Percentiles rank a stretch among this genome's conserved stretches.
Conservation (phyloP, 1,139 yeast species). For the Yamadazyma friedrichii region DNA sequence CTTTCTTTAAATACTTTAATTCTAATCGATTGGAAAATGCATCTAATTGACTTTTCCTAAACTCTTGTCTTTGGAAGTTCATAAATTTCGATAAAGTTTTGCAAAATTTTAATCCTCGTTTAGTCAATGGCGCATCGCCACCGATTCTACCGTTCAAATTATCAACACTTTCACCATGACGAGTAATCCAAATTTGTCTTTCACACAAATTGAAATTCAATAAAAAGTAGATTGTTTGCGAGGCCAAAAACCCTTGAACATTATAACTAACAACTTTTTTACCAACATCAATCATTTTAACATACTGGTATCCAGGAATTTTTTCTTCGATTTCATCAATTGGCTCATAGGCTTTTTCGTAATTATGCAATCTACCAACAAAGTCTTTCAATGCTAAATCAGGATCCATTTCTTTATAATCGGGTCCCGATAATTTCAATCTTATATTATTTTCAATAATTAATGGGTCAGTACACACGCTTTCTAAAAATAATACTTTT, state of each 20-base stretch:
- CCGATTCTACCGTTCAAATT: conserved; percentile 85
- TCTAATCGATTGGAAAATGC: conserved; percentile 46
- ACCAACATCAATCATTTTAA: conserved; percentile 95
- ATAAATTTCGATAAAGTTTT: conserved; percentile 73
- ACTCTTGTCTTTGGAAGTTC: conserved; percentile 67
- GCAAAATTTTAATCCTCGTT: conserved; percentile 74
- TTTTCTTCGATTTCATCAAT: conserved; percentile 75
- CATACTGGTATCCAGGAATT: conserved; percentile 69
- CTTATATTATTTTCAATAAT: conserved; percentile 81
- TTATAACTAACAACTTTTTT: conserved; percentile 89
- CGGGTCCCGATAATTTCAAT: conserved; percentile 90
- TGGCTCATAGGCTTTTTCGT: conserved; percentile 88
- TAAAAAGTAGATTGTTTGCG: conserved; percentile 88
- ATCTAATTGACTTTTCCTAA: conserved; percentile 62
- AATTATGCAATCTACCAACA: conserved; percentile 75
- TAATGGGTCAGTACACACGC: conserved; percentile 77
- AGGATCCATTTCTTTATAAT: conserved; percentile 83
- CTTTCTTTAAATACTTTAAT: conserved; percentile 26
- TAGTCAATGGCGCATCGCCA: conserved; percentile 81
- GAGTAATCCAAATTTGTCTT: conserved; percentile 91
- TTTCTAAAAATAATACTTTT: conserved; percentile 81
- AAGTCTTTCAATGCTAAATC: conserved; percentile 78
- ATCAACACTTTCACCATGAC: conserved; percentile 91
- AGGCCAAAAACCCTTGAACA: conserved; percentile 88
- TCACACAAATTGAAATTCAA: conserved; percentile 87